Evolutionary conservation across 495 filamentous ascomycete genomes (phyloP).

Genomic region (Xylaria telfairii): DNA sequence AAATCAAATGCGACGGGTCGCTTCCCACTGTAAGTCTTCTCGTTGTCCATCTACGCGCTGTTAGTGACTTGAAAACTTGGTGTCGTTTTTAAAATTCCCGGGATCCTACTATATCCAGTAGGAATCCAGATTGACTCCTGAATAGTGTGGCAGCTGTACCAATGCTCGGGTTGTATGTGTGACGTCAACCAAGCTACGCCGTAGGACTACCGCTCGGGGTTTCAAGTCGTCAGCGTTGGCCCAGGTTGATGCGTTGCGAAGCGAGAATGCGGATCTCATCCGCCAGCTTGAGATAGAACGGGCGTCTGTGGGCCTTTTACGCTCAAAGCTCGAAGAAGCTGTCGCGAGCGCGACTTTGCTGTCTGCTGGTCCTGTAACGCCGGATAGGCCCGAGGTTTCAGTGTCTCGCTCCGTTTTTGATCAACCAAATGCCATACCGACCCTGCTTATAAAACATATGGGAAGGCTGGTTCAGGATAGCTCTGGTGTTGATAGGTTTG

Average conservation of each 20-base stretch:
- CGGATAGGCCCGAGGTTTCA: not conserved
- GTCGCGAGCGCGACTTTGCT: not conserved
- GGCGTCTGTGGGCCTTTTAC: not conserved
- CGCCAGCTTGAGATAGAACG: not conserved
- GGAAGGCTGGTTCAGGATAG: slow-evolving; percentile 18
- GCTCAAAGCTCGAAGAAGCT: not conserved
- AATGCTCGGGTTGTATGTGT: slow-evolving; percentile 1
- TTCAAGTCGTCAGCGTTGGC: not conserved
- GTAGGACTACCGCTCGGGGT: not conserved
- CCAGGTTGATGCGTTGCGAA: slow-evolving; percentile 6
- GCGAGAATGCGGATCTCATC: not conserved
- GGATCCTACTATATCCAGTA: not conserved
- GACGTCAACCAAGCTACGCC: not conserved
- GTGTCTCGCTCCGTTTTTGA: slow-evolving; percentile 19
- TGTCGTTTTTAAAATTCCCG: too few relatives aligned
- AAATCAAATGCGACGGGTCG: not conserved
- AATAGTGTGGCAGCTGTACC: not conserved
- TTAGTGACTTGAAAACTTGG: too few relatives aligned
- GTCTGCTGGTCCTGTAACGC: not conserved
- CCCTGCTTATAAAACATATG: slow-evolving; percentile 3
- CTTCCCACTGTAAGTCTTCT: not conserved
- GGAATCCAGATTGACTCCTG: not conserved
- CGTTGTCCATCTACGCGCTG: not conserved
- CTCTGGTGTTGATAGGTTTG: not conserved
- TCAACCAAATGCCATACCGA: not conserved